Evolutionary conservation across 768 basidiomycete genomes (phyloP).

Genomic region (Cyclocybe cylindracea): DNA sequence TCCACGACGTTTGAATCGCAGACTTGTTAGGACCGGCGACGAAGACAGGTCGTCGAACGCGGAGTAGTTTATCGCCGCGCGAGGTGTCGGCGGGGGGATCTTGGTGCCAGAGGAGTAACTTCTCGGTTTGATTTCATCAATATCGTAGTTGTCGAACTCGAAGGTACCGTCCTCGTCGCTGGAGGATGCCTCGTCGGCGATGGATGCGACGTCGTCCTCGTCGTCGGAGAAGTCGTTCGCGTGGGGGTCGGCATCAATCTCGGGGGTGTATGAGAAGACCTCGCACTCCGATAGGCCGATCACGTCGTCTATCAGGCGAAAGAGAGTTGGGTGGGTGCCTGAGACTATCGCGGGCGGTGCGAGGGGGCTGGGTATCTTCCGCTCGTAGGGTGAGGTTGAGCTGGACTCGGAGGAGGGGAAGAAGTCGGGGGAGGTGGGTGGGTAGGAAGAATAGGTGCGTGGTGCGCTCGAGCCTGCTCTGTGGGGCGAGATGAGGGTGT

Average conservation of each 20-base stretch:
- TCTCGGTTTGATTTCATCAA: slow-evolving; percentile 53
- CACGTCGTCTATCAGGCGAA: slow-evolving; percentile 85
- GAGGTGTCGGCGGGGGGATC: slow-evolving; percentile 40
- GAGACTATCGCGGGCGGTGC: slow-evolving; percentile 73
- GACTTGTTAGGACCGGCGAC: slow-evolving; percentile 37
- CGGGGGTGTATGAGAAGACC: slow-evolving; percentile 92
- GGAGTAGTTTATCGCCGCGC: slow-evolving; percentile 38
- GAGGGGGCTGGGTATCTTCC: slow-evolving; percentile 60
- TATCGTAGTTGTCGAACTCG: slow-evolving; percentile 81
- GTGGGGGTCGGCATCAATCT: slow-evolving; percentile 93
- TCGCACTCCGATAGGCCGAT: slow-evolving; percentile 92
- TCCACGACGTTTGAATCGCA: slow-evolving; percentile 63
- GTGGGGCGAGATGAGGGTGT: slow-evolving; percentile 75
- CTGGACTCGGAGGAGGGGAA: slow-evolving; percentile 77
- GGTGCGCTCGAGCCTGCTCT: slow-evolving; percentile 67
- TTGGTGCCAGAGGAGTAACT: slow-evolving; percentile 37
- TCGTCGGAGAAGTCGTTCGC: slow-evolving; percentile 79
- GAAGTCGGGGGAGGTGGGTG: slow-evolving; percentile 68
- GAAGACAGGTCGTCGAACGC: slow-evolving; percentile 36
- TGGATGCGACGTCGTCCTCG: slow-evolving; percentile 70
- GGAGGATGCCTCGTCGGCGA: slow-evolving; percentile 69
- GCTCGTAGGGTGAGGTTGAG: slow-evolving; percentile 67
- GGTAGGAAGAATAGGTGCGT: slow-evolving; percentile 86
- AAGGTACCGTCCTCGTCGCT: slow-evolving; percentile 73
- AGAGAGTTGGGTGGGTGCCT: slow-evolving; percentile 87